Evolutionary conservation across 2,329 filamentous ascomycete species (phyloP).

Genomic region (Zopfia rhizophila): DNA sequence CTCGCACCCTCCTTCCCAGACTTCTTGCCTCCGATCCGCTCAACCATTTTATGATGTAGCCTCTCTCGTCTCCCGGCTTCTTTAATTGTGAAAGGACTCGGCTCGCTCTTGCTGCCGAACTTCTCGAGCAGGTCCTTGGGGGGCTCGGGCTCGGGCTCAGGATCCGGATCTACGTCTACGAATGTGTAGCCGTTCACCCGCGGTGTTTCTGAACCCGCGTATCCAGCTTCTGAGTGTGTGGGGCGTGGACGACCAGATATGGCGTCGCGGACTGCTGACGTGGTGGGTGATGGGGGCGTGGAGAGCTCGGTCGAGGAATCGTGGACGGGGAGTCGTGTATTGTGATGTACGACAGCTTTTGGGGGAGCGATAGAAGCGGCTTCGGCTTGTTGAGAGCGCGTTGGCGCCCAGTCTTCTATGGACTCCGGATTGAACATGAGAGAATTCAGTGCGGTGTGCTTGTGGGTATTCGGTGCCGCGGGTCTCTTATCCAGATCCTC

Average conservation of each 20-base stretch:
- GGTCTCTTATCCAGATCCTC: slow-evolving; percentile 75
- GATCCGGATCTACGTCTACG: slow-evolving; percentile 89
- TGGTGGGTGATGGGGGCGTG: slow-evolving; percentile 75
- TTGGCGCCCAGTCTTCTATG: slow-evolving; percentile 65
- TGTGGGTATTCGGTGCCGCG: slow-evolving; percentile 80
- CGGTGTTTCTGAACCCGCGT: slow-evolving; percentile 79
- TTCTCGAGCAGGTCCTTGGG: slow-evolving; percentile 56
- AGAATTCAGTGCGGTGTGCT: slow-evolving; percentile 75
- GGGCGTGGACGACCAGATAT: slow-evolving; percentile 77
- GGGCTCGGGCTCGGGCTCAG: slow-evolving; percentile 52
- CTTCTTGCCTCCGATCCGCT: slow-evolving; percentile 79
- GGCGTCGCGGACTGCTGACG: slow-evolving; percentile 84
- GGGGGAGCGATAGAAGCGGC: slow-evolving; percentile 77
- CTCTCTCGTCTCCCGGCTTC: slow-evolving; percentile 80
- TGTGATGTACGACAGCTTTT: slow-evolving; percentile 80
- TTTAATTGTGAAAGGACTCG: slow-evolving; percentile 72
- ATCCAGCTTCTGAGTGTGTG: slow-evolving; percentile 69
- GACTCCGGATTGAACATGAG: slow-evolving; percentile 86
- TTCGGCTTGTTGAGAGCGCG: slow-evolving; percentile 75
- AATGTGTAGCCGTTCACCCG: slow-evolving; percentile 94
- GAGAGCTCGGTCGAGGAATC: slow-evolving; percentile 39
- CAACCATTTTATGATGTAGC: slow-evolving; percentile 87
- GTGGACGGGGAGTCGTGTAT: slow-evolving; percentile 77
- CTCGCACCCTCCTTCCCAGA: slow-evolving; percentile 49
- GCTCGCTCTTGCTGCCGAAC: slow-evolving; percentile 48